Base-by-base conservation (phyloP, 768 basidiomycete genomes). In the Kwoniella shandongensis region DNA sequence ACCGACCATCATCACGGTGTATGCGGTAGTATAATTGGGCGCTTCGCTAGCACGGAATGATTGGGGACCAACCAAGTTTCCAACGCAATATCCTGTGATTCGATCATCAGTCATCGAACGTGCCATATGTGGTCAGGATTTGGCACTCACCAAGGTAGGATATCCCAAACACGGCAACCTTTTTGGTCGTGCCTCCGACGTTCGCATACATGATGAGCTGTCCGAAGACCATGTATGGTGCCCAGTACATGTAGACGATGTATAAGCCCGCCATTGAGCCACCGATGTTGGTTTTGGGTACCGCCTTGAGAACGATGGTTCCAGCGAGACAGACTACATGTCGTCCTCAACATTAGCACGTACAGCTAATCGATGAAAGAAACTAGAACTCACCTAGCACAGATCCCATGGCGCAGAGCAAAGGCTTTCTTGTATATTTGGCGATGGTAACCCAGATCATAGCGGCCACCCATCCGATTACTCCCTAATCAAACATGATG, bases 171-270 rank as follows among this genome's bases (percentile, higher is more conserved):
- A 54, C 54, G 46, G 58, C 59, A 20, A 65, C 59, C 4, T 50
- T 57, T 53, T 66, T 66, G 30, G 69, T 65, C 8, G 70, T 72
- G 20, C 64, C 62, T 1, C 67, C 70, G 11, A 54, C 70, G 7
- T 66, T 64, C 30, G 62, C 61, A 20, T 62, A 60, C 49, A 67
- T 62, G 26, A 67, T 47, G 5, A 59, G 50, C 13, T 63, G 53
- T 35, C 53, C 47, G 1, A 60, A 57, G 15, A 66, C 56, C 41
- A 64, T 58, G 54, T 69, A 69, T 1, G 67, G 63, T 7, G 63
- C 69, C 70, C 70, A 69, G 59, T 69, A 72, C 47, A 55, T 59
- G 55, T 63, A 72, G 18, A 67, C 50, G 32, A 69, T 59, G 61
- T 69, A 72, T 0, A 72, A 50, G 5, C 58, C 62, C 1, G 61